Evolutionary conservation across 2,329 filamentous ascomycete genomes (phyloP).

Genomic region (Scytalidium sp.): DNA sequence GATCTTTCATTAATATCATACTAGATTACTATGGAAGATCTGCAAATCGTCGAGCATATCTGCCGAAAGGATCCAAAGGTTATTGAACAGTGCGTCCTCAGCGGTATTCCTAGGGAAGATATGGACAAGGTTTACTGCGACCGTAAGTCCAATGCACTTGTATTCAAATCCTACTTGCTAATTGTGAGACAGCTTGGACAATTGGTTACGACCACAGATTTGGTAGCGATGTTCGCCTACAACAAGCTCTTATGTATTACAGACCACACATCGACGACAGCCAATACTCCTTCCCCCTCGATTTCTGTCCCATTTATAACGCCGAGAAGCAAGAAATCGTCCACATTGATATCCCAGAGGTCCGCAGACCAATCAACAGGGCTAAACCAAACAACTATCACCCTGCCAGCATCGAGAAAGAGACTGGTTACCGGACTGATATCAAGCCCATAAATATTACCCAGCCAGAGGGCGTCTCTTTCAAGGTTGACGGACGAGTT

Average conservation of each 20-base stretch:
- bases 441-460: conserved; percentile 86
- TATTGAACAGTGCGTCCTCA: conserved; percentile 83
- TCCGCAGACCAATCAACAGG: conserved; percentile 72
- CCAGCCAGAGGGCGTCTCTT: conserved; percentile 86
- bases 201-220: conserved; percentile 93
- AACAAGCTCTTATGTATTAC: conserved; percentile 96
- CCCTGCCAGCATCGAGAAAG: conserved; percentile 65
- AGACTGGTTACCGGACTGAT: conserved; percentile 73
- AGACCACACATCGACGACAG: conserved; percentile 79
- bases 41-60: conserved; percentile 74
- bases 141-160: conserved; percentile 47
- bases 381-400: conserved; percentile 77
- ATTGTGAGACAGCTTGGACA: conserved; percentile 67
- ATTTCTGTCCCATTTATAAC: conserved; percentile 93
- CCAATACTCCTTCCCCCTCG: conserved; percentile 87
- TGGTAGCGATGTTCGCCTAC: conserved; percentile 72
- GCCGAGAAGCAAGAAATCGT: conserved; percentile 66
- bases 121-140: conserved; percentile 98
- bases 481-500: conserved; percentile 69
- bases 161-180: conserved; percentile 6
- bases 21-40: conserved; percentile 86
- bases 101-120: conserved; percentile 75
- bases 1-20: conserved; percentile 9
- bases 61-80: conserved; percentile 78
- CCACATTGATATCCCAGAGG: conserved; percentile 63